Conservation (phyloP, 208 protist species). For the Crithidia thermophila region DNA sequence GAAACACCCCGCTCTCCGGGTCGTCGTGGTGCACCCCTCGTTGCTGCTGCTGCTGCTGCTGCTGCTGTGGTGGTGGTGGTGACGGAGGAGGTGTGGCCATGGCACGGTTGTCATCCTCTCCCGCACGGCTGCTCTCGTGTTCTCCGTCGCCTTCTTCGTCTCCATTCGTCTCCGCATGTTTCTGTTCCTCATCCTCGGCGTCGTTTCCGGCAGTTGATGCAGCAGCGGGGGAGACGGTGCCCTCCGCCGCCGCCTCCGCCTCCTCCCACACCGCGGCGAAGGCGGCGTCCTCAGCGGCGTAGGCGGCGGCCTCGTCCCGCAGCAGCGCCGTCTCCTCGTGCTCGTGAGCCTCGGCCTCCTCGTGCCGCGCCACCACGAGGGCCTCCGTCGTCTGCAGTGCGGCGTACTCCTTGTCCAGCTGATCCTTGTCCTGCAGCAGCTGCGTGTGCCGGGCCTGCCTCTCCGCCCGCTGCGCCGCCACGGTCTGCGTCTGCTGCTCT, state of each 20-base stretch:
- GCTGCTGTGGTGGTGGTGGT: background rate
- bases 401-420: conserved; percentile 40
- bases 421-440: conserved; percentile 34
- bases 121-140: too few species aligned
- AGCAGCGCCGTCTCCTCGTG: conserved; percentile 29
- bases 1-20: background rate
- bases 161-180: background rate
- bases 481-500: conserved; percentile 16
- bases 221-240: background rate
- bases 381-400: conserved; percentile 46
- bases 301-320: conserved; percentile 9
- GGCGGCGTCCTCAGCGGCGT: conserved; percentile 19
- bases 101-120: background rate
- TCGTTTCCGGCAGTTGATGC: background rate
- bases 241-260: background rate
- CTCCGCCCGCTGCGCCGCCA: conserved; percentile 15
- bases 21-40: background rate
- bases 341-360: conserved; percentile 22
- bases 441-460: conserved; percentile 21
- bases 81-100: background rate
- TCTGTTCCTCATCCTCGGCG: background rate
- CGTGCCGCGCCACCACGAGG: conserved; percentile 39
- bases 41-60: background rate
- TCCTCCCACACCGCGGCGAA: conserved; percentile 11
- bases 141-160: too few species aligned